Evolutionary conservation across 768 basidiomycete genomes (phyloP), one percentile per base, ranked within the genome.

Genomic region (Thelephora aurantiotincta): DNA sequence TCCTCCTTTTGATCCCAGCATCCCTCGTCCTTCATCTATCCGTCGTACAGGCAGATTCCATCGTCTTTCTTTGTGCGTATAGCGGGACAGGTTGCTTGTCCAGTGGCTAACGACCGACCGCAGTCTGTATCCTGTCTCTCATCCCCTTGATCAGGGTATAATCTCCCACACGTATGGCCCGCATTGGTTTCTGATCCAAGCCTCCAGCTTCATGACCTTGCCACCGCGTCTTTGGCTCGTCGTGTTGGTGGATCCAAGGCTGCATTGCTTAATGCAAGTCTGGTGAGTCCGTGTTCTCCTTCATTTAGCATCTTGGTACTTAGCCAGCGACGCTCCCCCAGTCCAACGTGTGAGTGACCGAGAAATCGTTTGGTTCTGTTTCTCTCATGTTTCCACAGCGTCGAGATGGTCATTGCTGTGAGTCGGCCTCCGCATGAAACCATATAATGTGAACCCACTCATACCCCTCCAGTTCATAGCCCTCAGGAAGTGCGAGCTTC

Each of bases 251-350:
- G 84, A 18, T 67, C 81, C 13, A 80, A 76, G 55, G 78, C 86
- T 0, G 89, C 85, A 0, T 67, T 93, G 16, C 64, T 91, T 30
- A 90, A 90, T 54, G 86, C 84, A 36, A 85, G 78, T 60, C 67
- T 87, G 77, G 83, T 85, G 58, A 44, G 73, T 57, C 12, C 11
- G 23, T 6, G 5, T 26, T 14, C 30, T 6, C 1, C 45, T 6
- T 1, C 45, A 33, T 7, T 35, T 35, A 51, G 35, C 35, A 3
- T 23, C n/a, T 44, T 9, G 30, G 22, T 33, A 36, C 9, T 23
- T 54, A 69, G 72, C 70, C 74, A 55, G 60, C 68, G 58, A 37
- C 23, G 33, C 26, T 44, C 19, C 52, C 33, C 18, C 44, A 85
- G 83, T 79, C 76, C 47, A 86, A 86, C 53, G 68, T 74, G 78